Evolutionary conservation across 345 rosid species (phyloP).

Genomic region (Hibiscus mutabilis): DNA sequence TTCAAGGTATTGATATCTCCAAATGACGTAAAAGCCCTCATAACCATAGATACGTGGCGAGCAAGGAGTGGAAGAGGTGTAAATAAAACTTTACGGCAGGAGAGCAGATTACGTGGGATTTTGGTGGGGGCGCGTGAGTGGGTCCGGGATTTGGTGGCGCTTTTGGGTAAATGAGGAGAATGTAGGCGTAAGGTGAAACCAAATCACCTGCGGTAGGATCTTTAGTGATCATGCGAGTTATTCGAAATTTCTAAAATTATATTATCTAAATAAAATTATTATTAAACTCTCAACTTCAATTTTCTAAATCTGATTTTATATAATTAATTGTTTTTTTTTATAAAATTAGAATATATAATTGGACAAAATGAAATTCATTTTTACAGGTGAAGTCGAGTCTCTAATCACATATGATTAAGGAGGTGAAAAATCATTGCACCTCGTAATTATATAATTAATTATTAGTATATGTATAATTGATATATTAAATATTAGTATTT

Average conservation of each 20-base stretch:
- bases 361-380: too few relatives aligned
- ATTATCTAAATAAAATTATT: too few relatives aligned
- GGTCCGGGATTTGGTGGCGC: neutral
- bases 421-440: too few relatives aligned
- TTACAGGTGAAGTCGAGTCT: too few relatives aligned
- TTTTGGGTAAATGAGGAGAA: constrained; percentile 6
- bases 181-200: constrained; percentile 17
- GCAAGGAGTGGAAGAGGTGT: neutral
- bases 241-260: neutral
- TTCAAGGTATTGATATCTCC: neutral
- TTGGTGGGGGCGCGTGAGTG: neutral
- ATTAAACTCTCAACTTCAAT: too few relatives aligned
- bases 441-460: too few relatives aligned
- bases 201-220: neutral
- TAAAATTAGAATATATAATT: too few relatives aligned
- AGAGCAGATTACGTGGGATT: neutral
- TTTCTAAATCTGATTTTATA: too few relatives aligned
- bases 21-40: constrained; percentile 1
- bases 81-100: neutral
- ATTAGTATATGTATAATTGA: too few relatives aligned
- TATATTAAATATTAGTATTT: too few relatives aligned
- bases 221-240: neutral
- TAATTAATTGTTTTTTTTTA: too few relatives aligned
- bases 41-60: neutral
- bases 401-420: too few relatives aligned